Evolutionary conservation across 2,329 filamentous ascomycete species (phyloP).

Genomic region (Phialophora macrospora): DNA sequence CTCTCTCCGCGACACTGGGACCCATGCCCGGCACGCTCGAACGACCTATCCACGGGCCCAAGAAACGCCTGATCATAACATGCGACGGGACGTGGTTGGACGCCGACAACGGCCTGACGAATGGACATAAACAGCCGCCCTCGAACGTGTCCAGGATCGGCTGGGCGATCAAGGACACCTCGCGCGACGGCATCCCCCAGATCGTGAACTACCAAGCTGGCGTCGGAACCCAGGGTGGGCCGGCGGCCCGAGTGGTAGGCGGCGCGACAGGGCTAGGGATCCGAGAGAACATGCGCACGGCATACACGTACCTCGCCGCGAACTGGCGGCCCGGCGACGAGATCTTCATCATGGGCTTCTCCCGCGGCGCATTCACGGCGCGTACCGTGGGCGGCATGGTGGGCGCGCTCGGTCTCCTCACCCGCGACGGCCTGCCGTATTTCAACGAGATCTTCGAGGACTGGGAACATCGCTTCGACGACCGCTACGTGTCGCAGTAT

Average conservation of each 20-base stretch:
- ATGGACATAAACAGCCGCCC: constrained; percentile 41
- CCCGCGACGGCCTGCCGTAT: constrained; percentile 39
- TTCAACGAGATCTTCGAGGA: constrained; percentile 45
- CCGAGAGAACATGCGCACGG: constrained; percentile 40
- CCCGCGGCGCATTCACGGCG: constrained; percentile 47
- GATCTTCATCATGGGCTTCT: constrained; percentile 47
- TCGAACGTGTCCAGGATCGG: constrained; percentile 50
- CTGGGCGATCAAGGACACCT: constrained; percentile 44
- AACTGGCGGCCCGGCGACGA: constrained; percentile 47
- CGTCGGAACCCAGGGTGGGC: constrained; percentile 44
- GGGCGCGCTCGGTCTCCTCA: constrained; percentile 44
- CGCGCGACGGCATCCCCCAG: constrained; percentile 45
- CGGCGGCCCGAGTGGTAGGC: constrained; percentile 30
- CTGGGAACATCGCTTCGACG: constrained; percentile 40
- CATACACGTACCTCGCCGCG: constrained; percentile 44
- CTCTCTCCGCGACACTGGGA: constrained; percentile 34
- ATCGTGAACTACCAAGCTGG: constrained; percentile 51
- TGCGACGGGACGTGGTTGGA: constrained; percentile 48
- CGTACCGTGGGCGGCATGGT: constrained; percentile 46
- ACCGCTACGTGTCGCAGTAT: constrained; percentile 39
- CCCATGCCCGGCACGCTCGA: constrained; percentile 38
- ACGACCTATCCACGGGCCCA: constrained; percentile 32
- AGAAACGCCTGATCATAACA: constrained; percentile 45
- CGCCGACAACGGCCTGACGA: constrained; percentile 40
- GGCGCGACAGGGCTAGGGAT: constrained; percentile 38